Conservation (phyloP, 2,329 filamentous ascomycete genomes). For the Microsporum ferrugineum region DNA sequence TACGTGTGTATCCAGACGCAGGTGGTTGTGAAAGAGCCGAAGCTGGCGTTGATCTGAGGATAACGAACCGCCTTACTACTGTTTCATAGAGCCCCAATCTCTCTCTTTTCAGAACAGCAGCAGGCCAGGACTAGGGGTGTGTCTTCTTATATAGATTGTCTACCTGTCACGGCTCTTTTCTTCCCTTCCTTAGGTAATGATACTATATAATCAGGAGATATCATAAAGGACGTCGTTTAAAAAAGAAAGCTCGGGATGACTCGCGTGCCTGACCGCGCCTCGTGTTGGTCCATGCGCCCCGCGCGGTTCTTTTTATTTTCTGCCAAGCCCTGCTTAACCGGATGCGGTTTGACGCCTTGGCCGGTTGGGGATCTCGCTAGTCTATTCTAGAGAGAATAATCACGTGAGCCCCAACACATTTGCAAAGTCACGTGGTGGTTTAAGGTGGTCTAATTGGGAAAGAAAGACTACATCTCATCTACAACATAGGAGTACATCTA, state of each 20-base stretch:
- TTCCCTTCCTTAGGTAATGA: neutral
- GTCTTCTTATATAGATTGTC: neutral
- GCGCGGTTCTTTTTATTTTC: neutral
- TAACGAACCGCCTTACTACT: neutral
- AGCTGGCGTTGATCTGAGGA: neutral
- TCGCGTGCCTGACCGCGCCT: slow-evolving; percentile 3
- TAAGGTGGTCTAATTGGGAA: neutral
- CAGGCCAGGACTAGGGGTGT: neutral
- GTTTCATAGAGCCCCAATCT: neutral
- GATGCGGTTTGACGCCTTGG: neutral
- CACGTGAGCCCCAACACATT: slow-evolving; percentile 1
- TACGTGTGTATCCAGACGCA: neutral
- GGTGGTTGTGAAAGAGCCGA: neutral
- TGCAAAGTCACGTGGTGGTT: neutral
- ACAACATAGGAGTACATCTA: neutral
- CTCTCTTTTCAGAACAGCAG: neutral
- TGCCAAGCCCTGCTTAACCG: neutral
- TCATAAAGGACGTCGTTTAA: neutral
- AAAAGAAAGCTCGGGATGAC: neutral
- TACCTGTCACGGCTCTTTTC: neutral
- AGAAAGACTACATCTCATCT: neutral
- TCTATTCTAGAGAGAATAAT: neutral
- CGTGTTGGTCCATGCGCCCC: neutral
- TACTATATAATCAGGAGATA: neutral
- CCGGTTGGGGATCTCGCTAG: neutral